Base-by-base conservation (phyloP, 2,329 filamentous ascomycete species). In the Xylaria polymorpha region DNA sequence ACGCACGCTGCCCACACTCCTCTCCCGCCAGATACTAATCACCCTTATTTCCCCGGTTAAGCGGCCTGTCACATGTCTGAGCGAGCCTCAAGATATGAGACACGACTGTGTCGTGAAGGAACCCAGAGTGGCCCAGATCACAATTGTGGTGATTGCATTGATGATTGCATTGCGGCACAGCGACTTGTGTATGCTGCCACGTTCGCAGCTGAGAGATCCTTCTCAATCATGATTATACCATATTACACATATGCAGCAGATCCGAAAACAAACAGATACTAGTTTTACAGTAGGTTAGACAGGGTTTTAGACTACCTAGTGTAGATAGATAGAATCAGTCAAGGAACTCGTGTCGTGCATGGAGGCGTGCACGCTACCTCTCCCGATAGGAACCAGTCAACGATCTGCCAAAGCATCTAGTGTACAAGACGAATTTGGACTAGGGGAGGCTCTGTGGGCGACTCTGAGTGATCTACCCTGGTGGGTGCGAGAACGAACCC, bases 371-470 rank as follows among this genome's bases (percentile, higher is more conserved):
- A 37, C 35, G 10, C 35, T 44, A n/a, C 41, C n/a, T 12, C 41
- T 3, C n/a, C n/a, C 39, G 37, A 37, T 37, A 48, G 57, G 57
- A 53, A 51, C 57, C 3, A 32, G 29, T 46, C 56, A 37, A 15
- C n/a, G n/a, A n/a, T n/a, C n/a, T 29, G 25, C 35, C 35, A 37
- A 4, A 37, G 12, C 25, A 32, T 62, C 48, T 57, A 29, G 10
- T 12, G n/a, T 15, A 56, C 39, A 22, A 12, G 48, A 65, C 39
- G 4, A 32, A 67, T 64, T 60, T 46, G 57, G 66, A 64, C 56
- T 61, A 61, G 57, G 57, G 51, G 62, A 62, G 66, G 66, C 62
- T 68, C 57, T 62, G 62, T 58, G 35, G n/a, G n/a, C n/a, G n/a
- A n/a, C n/a, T 29, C 25, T 29, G 10, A 41, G 41, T 39, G 39